A percentile compares a stretch with the other conserved stretches of the same genome.
These are phyloP conservation scores for Alisma plantagoaquatica DNA, from an alignment of 106 monocot genomes.

Conservation along the genomic window DNA sequence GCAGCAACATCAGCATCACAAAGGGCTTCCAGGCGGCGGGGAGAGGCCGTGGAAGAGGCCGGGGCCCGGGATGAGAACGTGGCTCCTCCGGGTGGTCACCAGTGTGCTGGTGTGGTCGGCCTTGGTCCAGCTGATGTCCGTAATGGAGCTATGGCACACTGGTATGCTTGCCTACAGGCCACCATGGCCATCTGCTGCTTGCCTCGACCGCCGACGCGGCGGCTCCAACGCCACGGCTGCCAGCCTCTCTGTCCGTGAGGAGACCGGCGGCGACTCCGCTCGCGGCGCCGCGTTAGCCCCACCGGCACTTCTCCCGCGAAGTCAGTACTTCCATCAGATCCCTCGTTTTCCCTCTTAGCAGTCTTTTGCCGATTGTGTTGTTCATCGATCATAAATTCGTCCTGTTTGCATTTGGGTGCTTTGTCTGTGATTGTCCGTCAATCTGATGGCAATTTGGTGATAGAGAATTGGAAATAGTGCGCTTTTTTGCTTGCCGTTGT, in stretches of 20 bases:
- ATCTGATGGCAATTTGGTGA: too few species aligned
- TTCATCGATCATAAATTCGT: neutral
- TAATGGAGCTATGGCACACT: conserved; percentile 13
- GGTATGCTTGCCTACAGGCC: neutral
- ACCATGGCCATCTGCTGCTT: neutral
- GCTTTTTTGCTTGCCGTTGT: neutral
- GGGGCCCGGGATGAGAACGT: conserved; percentile 17
- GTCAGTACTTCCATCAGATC: too few species aligned
- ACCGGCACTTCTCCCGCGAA: conserved; percentile 39
- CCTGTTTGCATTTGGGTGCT: neutral
- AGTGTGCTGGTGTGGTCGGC: conserved; percentile 16
- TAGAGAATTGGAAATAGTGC: neutral
- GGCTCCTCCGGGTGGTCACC: conserved; percentile 15
- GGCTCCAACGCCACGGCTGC: conserved; percentile 25
- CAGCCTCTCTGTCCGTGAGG: conserved; percentile 12
- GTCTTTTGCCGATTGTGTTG: neutral
- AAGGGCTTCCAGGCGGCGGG: neutral
- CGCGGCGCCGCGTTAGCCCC: conserved; percentile 19
- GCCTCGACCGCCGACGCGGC: conserved; percentile 4
- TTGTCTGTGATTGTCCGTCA: too few species aligned
- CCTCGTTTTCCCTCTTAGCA: neutral
- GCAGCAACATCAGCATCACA: neutral
- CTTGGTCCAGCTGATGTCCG: conserved; percentile 15
- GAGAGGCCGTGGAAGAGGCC: conserved; percentile 1
- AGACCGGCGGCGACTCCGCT: neutral